Conservation (phyloP, 2,329 filamentous ascomycete genomes). For the Fusarium bulbicola region DNA sequence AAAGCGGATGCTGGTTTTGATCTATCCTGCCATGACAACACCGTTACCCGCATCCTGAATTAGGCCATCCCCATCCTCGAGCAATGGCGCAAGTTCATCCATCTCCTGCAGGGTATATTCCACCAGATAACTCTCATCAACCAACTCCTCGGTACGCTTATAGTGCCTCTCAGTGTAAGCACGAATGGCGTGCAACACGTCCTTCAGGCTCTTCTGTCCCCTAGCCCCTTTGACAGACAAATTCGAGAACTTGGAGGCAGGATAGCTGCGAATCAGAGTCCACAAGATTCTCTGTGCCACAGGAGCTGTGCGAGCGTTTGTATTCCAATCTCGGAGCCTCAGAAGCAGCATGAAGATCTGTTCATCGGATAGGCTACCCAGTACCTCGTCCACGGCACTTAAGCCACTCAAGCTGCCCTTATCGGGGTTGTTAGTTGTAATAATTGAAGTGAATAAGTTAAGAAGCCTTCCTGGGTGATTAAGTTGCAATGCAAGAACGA, state of each 20-base stretch:
- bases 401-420: constrained; percentile 70
- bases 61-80: constrained; percentile 46
- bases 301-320: constrained; percentile 85
- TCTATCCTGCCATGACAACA: constrained; percentile 53
- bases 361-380: constrained; percentile 80
- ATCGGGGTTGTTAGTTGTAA: constrained; percentile 69
- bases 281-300: constrained; percentile 88
- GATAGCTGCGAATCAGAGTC: constrained; percentile 82
- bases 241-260: constrained; percentile 78
- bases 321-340: constrained; percentile 94
- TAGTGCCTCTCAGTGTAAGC: constrained; percentile 96
- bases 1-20: background rate
- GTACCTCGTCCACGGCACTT: constrained; percentile 81
- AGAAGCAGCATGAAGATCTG: constrained; percentile 86
- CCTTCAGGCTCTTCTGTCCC: constrained; percentile 75
- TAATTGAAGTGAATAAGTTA: constrained; percentile 82
- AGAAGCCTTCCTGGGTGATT: constrained; percentile 93
- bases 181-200: constrained; percentile 85
- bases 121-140: constrained; percentile 93
- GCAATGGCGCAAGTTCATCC: constrained; percentile 72
- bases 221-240: constrained; percentile 68
- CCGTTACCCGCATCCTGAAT: constrained; percentile 51
- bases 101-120: constrained; percentile 95
- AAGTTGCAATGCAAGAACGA: constrained; percentile 88
- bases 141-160: constrained; percentile 84